These are phyloP conservation scores for Cenococcum geophilum DNA, from an alignment of 495 filamentous ascomycete species.

Conservation along the genomic window DNA sequence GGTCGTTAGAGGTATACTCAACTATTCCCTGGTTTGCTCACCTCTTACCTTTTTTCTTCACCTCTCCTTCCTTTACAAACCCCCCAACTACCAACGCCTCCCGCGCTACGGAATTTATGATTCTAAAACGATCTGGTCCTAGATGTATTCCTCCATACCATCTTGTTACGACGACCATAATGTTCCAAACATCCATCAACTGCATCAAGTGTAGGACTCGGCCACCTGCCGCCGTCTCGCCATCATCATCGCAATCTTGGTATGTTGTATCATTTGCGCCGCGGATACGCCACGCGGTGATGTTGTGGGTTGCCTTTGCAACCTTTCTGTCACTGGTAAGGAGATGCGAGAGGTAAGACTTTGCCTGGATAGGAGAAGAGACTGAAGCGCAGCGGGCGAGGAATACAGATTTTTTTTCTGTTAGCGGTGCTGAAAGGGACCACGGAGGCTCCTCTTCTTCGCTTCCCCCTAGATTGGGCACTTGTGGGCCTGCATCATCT, in stretches of 20 bases:
- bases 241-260: slow-evolving; percentile 94
- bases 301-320: slow-evolving; percentile 86
- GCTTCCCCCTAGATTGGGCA: slow-evolving; percentile 10
- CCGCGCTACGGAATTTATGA: slow-evolving; percentile 80
- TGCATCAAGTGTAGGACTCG: slow-evolving; percentile 84
- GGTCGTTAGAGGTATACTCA: no score
- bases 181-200: slow-evolving; percentile 88
- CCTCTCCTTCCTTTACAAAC: slow-evolving; percentile 46
- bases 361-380: slow-evolving; percentile 59
- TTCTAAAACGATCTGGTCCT: slow-evolving; percentile 79
- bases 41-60: slow-evolving; percentile 34
- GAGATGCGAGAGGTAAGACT: slow-evolving; percentile 62
- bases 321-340: slow-evolving; percentile 74
- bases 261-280: slow-evolving; percentile 51
- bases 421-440: slow-evolving; percentile 62
- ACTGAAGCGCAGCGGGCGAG: slow-evolving; percentile 68
- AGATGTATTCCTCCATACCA: slow-evolving; percentile 92
- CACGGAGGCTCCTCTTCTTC: slow-evolving; percentile 55
- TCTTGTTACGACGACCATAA: slow-evolving; percentile 85
- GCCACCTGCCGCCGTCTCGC: slow-evolving; percentile 88
- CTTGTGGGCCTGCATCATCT: slow-evolving; percentile 34
- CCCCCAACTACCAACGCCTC: slow-evolving; percentile 80
- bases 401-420: slow-evolving; percentile 85
- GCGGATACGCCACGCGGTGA: slow-evolving; percentile 61
- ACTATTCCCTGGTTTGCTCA: not conserved